Percentiles rank a stretch among this genome's conserved stretches.
Evolutionary conservation across 1,284 basidiomycete genomes (phyloP).

Genomic region (Ceratobasidium sp.): DNA sequence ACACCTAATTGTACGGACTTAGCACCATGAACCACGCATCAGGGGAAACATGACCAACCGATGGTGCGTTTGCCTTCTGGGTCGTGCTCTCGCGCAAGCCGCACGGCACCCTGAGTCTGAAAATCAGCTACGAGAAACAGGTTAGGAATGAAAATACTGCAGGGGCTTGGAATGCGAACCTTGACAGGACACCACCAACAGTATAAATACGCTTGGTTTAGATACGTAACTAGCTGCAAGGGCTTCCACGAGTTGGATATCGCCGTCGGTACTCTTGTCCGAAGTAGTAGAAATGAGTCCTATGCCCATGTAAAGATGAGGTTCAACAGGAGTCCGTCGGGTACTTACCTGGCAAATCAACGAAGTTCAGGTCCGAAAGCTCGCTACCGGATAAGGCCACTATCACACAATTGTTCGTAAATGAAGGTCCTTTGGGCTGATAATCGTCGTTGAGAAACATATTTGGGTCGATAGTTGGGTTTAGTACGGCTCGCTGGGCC

Average conservation of each 20-base stretch:
- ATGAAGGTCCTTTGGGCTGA: slow-evolving; percentile 58
- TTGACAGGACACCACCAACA: slow-evolving; percentile 79
- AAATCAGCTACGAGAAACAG: slow-evolving; percentile 69
- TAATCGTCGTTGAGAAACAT: slow-evolving; percentile 62
- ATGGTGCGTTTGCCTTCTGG: slow-evolving; percentile 74
- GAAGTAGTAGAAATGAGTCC: slow-evolving; percentile 76
- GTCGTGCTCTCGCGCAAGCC: slow-evolving; percentile 70
- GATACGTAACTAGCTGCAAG: slow-evolving; percentile 72
- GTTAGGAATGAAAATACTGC: neutral
- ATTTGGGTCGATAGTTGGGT: slow-evolving; percentile 61
- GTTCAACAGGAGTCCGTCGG: neutral
- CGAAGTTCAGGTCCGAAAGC: slow-evolving; percentile 79
- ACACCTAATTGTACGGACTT: slow-evolving; percentile 65
- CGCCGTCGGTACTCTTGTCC: slow-evolving; percentile 63
- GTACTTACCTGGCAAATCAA: slow-evolving; percentile 72
- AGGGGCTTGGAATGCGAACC: slow-evolving; percentile 61
- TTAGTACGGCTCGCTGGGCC: slow-evolving; percentile 79
- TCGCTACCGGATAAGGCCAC: slow-evolving; percentile 76
- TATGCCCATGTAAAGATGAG: slow-evolving; percentile 47
- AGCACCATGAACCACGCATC: neutral
- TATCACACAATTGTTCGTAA: slow-evolving; percentile 75
- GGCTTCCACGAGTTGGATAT: slow-evolving; percentile 72
- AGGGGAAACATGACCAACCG: slow-evolving; percentile 61
- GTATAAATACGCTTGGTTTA: slow-evolving; percentile 73
- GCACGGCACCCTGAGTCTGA: slow-evolving; percentile 78